These are phyloP conservation scores for Plasmodium billcollinsi DNA, from an alignment of 169 alveolate genomes.

Conservation along the genomic window DNA sequence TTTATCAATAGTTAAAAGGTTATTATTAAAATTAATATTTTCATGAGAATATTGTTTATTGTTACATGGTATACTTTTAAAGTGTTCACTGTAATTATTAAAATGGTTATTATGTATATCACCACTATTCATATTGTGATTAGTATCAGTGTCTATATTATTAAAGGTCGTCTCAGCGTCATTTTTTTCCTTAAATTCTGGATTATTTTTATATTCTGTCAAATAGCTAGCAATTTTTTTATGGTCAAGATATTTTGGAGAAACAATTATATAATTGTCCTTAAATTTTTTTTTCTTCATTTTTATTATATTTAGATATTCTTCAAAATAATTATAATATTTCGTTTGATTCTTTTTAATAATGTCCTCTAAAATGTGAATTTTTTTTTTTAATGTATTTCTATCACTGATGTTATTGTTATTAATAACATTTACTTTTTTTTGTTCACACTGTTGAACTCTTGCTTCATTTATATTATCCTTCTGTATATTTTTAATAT, in stretches of 20 bases:
- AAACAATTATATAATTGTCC: conserved; percentile 34
- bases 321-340: conserved; percentile 64
- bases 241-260: conserved; percentile 58
- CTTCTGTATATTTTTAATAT: conserved; percentile 8
- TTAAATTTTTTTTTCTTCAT: conserved; percentile 43
- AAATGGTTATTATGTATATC: background rate
- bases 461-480: background rate
- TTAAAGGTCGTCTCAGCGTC: too few species aligned
- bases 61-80: background rate
- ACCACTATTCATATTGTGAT: conserved; percentile 3
- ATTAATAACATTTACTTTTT: background rate
- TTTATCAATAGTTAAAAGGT: conserved; percentile 37
- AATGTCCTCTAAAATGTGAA: conserved; percentile 55
- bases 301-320: conserved; percentile 55
- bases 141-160: too few species aligned
- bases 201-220: too few species aligned
- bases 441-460: conserved; percentile 8
- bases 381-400: conserved; percentile 41
- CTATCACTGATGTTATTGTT: background rate
- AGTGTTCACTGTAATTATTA: conserved; percentile 4
- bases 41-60: background rate
- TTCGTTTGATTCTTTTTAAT: conserved; percentile 28
- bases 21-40: conserved; percentile 5
- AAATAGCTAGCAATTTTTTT: conserved; percentile 39
- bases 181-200: too few species aligned